These are phyloP conservation scores for Metschnikowia gelsemii DNA, from an alignment of 805 yeast species.

Conservation along the genomic window DNA sequence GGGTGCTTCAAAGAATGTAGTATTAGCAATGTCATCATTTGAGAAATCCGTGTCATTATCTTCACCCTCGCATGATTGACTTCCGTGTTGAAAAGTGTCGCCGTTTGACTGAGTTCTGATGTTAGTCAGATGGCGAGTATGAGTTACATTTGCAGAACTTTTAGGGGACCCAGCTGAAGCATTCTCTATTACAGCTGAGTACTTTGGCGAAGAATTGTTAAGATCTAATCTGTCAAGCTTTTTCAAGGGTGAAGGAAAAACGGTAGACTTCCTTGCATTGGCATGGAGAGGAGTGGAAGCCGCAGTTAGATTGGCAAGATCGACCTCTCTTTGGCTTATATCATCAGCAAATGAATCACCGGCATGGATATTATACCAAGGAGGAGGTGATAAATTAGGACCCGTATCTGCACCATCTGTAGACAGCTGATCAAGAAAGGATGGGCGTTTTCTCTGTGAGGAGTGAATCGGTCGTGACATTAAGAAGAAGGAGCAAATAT, in stretches of 20 bases:
- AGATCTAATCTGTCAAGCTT: conserved; percentile 35
- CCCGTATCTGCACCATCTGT: neutral
- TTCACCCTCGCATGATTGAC: conserved; percentile 8
- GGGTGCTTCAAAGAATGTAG: conserved; percentile 27
- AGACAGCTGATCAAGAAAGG: conserved; percentile 7
- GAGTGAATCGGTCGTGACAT: conserved; percentile 1
- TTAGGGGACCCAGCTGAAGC: neutral
- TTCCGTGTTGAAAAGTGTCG: neutral
- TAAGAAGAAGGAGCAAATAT: neutral
- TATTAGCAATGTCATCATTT: conserved; percentile 24
- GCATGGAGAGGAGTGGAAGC: conserved; percentile 28
- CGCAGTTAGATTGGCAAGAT: conserved; percentile 5
- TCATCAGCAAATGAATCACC: conserved; percentile 4
- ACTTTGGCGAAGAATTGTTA: conserved; percentile 3
- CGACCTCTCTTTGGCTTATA: neutral
- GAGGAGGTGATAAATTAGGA: conserved; percentile 2
- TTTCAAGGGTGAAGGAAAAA: conserved; percentile 36
- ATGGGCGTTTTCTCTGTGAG: conserved; percentile 2
- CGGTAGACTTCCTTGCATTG: conserved; percentile 14
- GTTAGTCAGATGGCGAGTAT: neutral
- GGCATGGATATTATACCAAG: conserved; percentile 1
- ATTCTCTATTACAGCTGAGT: neutral
- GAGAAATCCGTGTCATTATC: conserved; percentile 13
- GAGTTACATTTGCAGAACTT: neutral
- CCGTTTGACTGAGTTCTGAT: neutral